A percentile compares a stretch with the other conserved stretches of the same genome.
Evolutionary conservation across 805 yeast species (phyloP).

Genomic region (Nakazawaea peltata): DNA sequence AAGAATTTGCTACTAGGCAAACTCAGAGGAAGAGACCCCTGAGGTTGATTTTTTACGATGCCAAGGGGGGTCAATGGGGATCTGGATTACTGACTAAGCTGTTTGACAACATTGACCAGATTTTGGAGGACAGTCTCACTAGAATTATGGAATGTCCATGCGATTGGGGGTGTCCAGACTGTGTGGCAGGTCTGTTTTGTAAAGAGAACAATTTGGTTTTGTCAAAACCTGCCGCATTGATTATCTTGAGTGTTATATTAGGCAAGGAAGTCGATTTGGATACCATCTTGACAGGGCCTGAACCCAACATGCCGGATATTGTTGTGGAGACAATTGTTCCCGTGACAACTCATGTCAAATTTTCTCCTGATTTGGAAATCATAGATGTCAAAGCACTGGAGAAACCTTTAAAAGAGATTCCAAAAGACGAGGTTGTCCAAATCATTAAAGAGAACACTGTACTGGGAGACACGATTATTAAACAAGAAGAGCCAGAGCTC

Average conservation of each 20-base stretch:
- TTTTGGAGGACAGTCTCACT: slow-evolving; percentile 51
- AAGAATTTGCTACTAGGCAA: slow-evolving; percentile 79
- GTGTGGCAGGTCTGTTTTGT: slow-evolving; percentile 81
- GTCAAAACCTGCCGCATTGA: slow-evolving; percentile 77
- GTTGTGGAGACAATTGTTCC: slow-evolving; percentile 62
- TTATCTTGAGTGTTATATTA: slow-evolving; percentile 55
- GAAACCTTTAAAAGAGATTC: slow-evolving; percentile 12
- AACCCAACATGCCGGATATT: slow-evolving; percentile 62
- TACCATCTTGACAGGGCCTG: slow-evolving; percentile 62
- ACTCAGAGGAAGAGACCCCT: slow-evolving; percentile 77
- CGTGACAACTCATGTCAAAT: slow-evolving; percentile 45
- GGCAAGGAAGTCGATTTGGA: slow-evolving; percentile 44
- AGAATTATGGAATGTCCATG: slow-evolving; percentile 62
- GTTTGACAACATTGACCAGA: slow-evolving; percentile 65
- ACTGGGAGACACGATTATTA: too few relatives aligned
- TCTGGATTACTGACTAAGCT: slow-evolving; percentile 76
- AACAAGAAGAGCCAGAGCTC: too few relatives aligned
- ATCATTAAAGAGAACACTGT: too few relatives aligned
- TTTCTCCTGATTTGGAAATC: slow-evolving; percentile 53
- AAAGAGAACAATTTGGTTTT: slow-evolving; percentile 74
- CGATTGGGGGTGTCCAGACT: slow-evolving; percentile 66
- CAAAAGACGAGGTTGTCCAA: slow-evolving; percentile 18
- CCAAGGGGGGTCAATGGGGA: slow-evolving; percentile 74
- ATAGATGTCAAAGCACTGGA: slow-evolving; percentile 29
- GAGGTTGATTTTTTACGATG: slow-evolving; percentile 74